phyloP scores from a whole-genome alignment of 345 rosid species.

The Acer yangbiense region DNA sequence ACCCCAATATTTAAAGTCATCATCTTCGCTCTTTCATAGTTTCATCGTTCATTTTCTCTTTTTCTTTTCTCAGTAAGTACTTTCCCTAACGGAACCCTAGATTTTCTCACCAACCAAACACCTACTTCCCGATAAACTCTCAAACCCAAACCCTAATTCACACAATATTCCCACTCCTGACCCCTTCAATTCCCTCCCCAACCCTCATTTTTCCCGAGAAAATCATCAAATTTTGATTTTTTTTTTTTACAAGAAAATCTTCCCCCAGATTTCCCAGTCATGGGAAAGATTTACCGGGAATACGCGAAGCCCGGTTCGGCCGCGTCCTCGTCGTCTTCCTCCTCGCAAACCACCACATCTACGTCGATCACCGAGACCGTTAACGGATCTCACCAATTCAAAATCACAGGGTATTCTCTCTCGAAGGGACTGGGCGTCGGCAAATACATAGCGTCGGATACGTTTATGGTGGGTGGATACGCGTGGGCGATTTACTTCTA shows the following conservation, averaged over 20 bases:
- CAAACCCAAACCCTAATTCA: neutral
- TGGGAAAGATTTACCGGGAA: conserved; percentile 47
- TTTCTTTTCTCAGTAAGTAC: neutral
- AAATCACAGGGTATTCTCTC: conserved; percentile 60
- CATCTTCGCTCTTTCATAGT: conserved; percentile 9
- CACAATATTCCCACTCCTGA: neutral
- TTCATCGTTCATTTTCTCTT: neutral
- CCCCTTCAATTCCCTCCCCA: neutral
- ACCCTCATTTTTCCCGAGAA: neutral
- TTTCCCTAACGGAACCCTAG: conserved; percentile 21
- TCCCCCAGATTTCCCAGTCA: conserved; percentile 19
- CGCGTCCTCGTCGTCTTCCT: conserved; percentile 23
- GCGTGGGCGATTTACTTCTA: conserved; percentile 78
- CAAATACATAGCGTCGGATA: conserved; percentile 62
- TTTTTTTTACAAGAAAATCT: neutral
- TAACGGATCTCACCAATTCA: conserved; percentile 73
- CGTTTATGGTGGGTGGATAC: conserved; percentile 66
- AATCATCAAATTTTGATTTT: neutral
- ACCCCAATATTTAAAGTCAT: neutral
- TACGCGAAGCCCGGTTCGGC: conserved; percentile 31
- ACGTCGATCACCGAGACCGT: conserved; percentile 64
- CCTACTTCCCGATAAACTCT: conserved; percentile 11
- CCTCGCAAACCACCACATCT: conserved; percentile 39
- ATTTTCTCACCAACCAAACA: conserved; percentile 26
- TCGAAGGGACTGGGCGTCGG: conserved; percentile 72